These are phyloP conservation scores for Nicotiana noctiflora DNA, from an alignment of 257 asterid genomes.

Conservation along the genomic window DNA sequence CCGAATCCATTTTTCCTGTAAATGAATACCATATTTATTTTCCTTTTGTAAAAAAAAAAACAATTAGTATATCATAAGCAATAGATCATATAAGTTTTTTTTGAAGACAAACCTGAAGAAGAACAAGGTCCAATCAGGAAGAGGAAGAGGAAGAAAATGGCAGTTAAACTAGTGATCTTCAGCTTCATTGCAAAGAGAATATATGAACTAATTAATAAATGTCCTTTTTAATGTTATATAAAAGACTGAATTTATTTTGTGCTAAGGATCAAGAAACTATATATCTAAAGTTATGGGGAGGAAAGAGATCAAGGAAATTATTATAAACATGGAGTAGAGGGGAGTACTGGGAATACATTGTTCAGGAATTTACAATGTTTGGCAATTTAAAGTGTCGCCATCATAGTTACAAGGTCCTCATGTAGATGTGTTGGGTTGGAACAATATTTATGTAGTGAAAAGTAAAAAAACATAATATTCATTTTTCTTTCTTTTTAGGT, in stretches of 20 bases:
- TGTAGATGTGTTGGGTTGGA: slow-evolving; percentile 11
- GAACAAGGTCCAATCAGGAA: slow-evolving; percentile 16
- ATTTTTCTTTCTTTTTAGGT: too few species aligned
- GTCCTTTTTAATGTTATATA: background rate
- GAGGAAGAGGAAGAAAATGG: slow-evolving; percentile 15
- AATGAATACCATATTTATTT: too few species aligned
- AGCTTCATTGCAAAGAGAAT: slow-evolving; percentile 23
- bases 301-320: background rate
- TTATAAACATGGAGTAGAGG: background rate
- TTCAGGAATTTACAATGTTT: slow-evolving; percentile 2
- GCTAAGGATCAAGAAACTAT: background rate
- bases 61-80: background rate
- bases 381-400: slow-evolving; percentile 11
- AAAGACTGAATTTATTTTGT: background rate
- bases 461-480: too few species aligned
- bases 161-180: slow-evolving; percentile 12
- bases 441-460: slow-evolving; percentile 13
- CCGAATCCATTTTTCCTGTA: slow-evolving; percentile 31
- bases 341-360: background rate
- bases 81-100: background rate
- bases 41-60: background rate
- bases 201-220: background rate
- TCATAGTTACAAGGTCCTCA: slow-evolving; percentile 10
- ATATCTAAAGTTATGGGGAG: background rate
- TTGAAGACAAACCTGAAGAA: slow-evolving; percentile 23